Base-by-base conservation (phyloP, 2,329 filamentous ascomycete genomes). In the Calonectria pteridis region DNA sequence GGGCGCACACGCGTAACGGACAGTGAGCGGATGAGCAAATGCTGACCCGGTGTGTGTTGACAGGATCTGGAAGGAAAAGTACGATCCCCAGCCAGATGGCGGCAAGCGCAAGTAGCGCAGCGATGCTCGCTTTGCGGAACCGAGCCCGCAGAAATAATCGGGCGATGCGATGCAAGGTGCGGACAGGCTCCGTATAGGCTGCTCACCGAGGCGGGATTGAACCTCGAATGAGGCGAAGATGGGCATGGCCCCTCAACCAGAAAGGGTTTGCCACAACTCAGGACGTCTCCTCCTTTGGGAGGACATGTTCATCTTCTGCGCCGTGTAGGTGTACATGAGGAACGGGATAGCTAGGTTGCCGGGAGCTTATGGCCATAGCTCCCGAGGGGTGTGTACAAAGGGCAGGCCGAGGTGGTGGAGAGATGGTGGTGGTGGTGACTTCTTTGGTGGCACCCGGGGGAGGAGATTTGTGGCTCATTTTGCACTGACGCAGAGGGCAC, bases 11-110 rank as follows among this genome's bases (percentile, higher is more conserved):
- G 68, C 53, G 31, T 40, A 40, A 40, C 18, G 13, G 20, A 71
- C 23, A 10, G 37, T 35, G 23, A 51, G 1, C 51, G 3, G 65
- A 59, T 50, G 62, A 63, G 67, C 49, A 72, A 64, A 63, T 64
- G 74, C 78, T 80, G 71, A 80, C 72, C 65, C 66, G 67, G 66
- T 65, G 69, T 31, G 51, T 70, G 18, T 35, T 71, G 64, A 72
- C 82, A 98, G 95, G 96, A 98, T 98, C 82, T 98, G 96, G 95
- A 98, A 98, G 84, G 95, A 98, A 76, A 98, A 98, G 86, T 98
- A 98, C 86, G 90, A 90, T 80, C 88, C 89, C 40, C 86, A 83
- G 26, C 81, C 83, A 37, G 82, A 83, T 71, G 79, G 79, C 31
- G 79, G 80, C 66, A 85, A 83, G 86, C 89, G 82, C 86, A 88